Percentiles rank a stretch among this genome's conserved stretches.
Evolutionary conservation across 345 rosid genomes (phyloP).

Genomic region (Zanthoxylum bungeanum): DNA sequence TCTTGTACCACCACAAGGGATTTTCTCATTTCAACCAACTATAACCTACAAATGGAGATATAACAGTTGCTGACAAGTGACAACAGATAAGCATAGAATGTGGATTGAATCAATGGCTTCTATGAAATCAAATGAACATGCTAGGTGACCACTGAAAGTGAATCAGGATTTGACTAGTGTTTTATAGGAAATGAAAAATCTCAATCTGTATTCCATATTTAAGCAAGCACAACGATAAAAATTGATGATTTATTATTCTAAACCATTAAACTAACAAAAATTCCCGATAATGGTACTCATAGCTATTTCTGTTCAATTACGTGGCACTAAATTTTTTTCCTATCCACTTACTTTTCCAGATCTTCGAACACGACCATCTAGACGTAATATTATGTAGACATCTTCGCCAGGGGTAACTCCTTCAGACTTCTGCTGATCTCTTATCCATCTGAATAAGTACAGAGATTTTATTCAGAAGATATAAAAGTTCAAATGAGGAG

Average conservation of each 20-base stretch:
- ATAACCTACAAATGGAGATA: background rate
- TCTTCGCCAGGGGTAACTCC: slow-evolving; percentile 86
- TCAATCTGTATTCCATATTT: background rate
- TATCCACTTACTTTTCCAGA: slow-evolving; percentile 66
- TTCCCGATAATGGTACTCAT: background rate
- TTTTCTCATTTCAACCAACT: no score
- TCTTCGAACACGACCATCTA: slow-evolving; percentile 97
- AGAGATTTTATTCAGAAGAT: slow-evolving; percentile 12
- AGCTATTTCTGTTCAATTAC: background rate
- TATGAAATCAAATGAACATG: background rate
- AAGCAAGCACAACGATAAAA: background rate
- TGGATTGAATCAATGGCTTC: background rate
- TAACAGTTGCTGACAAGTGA: background rate
- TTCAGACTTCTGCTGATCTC: slow-evolving; percentile 84
- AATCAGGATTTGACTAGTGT: background rate
- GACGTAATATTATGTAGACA: slow-evolving; percentile 78
- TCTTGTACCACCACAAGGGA: no score
- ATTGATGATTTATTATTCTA: background rate
- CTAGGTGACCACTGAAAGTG: background rate
- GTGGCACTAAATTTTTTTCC: background rate
- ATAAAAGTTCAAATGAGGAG: slow-evolving; percentile 9
- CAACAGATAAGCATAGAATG: background rate
- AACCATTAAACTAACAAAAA: background rate
- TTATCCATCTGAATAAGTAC: slow-evolving; percentile 68
- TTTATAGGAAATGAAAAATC: background rate